Evolutionary conservation across 2,329 filamentous ascomycete species (phyloP), one percentile per base, ranked within the genome.

Genomic region (Xylariales sp.): DNA sequence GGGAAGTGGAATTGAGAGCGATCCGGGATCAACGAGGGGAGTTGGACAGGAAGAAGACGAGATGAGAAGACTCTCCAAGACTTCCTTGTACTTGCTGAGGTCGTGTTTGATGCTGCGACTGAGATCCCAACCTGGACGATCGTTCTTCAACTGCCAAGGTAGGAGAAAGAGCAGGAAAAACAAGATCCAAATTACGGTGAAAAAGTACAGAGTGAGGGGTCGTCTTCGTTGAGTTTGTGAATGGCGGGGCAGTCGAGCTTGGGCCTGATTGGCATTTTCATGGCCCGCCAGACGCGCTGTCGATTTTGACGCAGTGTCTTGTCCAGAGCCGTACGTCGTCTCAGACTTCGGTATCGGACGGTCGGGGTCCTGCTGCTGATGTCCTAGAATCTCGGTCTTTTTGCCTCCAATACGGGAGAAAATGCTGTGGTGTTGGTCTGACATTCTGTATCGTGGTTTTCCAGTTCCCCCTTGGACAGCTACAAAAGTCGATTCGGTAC

Each of bases 121-220:
- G 40, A 57, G 52, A 45, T 46, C 51, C 53, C 48, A 56, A 43
- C 49, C 48, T 46, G 51, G 52, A 49, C 54, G 54, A 50, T 55
- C 45, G 47, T 51, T 36, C 28, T 24, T 43, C 41, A 50, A 43
- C 47, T 56, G 47, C 54, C 55, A 57, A 51, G 54, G 51, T 22
- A 53, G 49, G 38, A 60, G 47, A 43, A 59, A 52, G 42, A 60
- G 41, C 22, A 58, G 41, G 47, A 59, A 54, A 56, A 59, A 53
- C 27, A 54, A 36, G 38, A 56, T 46, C 43, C 52, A 51, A 27
- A 50, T 35, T 43, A 50, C 48, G 47, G 50, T 53, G 51, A 56
- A 59, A 58, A 58, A 45, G 50, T 50, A 54, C 46, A 57, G 47
- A 48, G 55, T 50, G 56, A 56, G 57, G 57, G 57, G 56, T 46